Evolutionary conservation across 768 basidiomycete genomes (phyloP).

Genomic region (Rubroboletus satanas): DNA sequence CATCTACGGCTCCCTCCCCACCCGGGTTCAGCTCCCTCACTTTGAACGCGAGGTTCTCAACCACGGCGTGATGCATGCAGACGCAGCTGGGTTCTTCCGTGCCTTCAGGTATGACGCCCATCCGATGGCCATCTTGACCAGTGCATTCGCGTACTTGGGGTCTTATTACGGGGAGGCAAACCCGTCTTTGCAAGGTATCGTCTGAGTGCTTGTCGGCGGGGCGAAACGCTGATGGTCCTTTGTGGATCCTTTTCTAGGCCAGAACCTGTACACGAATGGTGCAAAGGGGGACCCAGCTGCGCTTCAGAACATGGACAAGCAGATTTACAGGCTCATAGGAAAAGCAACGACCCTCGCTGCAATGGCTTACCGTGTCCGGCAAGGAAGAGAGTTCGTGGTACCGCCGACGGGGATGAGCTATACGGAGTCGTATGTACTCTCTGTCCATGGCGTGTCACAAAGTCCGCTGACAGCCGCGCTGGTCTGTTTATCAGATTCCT

Average conservation of each 20-base stretch:
- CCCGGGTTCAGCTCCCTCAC: constrained; percentile 49
- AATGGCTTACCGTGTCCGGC: constrained; percentile 93
- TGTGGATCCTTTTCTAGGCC: constrained; percentile 43
- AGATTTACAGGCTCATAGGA: constrained; percentile 84
- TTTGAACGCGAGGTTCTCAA: constrained; percentile 79
- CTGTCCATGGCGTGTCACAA: not conserved
- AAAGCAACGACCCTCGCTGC: constrained; percentile 88
- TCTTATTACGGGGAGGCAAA: constrained; percentile 88
- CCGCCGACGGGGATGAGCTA: constrained; percentile 83
- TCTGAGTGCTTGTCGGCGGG: not conserved
- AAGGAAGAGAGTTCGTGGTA: constrained; percentile 82
- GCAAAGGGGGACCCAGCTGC: constrained; percentile 62
- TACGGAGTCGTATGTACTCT: constrained; percentile 59
- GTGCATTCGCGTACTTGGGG: constrained; percentile 83
- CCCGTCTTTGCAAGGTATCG: constrained; percentile 73
- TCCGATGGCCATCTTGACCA: constrained; percentile 87
- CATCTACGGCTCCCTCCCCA: constrained; percentile 82
- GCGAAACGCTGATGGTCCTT: constrained; percentile 1
- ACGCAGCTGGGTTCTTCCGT: constrained; percentile 65
- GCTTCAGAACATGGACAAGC: constrained; percentile 83
- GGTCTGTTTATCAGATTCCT: constrained; percentile 53
- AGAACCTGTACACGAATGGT: constrained; percentile 70
- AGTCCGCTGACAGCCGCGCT: not conserved
- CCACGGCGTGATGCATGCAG: constrained; percentile 65
- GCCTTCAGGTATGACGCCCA: constrained; percentile 88